Evolutionary conservation across 768 basidiomycete species (phyloP).

Genomic region (Lactarius indigo): DNA sequence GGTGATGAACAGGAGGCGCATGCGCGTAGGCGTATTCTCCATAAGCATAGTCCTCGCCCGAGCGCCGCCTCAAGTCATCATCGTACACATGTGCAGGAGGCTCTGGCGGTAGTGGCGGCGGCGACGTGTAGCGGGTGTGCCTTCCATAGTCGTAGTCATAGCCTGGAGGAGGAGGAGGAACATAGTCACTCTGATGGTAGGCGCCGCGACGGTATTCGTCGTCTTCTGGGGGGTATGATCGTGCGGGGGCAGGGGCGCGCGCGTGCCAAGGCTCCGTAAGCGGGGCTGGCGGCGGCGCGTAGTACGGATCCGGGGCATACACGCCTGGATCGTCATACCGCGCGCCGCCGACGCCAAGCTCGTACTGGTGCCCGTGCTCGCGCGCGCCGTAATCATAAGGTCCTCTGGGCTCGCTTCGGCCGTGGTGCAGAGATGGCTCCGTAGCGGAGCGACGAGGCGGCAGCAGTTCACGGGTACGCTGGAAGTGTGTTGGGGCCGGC

Average conservation of each 20-base stretch:
- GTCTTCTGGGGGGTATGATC: not conserved
- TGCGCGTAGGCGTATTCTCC: not conserved
- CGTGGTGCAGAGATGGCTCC: not conserved
- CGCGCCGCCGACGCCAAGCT: conserved; percentile 17
- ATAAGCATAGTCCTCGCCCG: not conserved
- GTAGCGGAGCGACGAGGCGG: not conserved
- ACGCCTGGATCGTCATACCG: conserved; percentile 11
- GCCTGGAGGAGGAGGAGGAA: not conserved
- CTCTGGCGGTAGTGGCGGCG: not conserved
- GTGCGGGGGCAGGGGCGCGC: not conserved
- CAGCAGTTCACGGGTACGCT: not conserved
- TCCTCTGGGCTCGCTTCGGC: not conserved
- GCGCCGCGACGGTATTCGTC: not conserved
- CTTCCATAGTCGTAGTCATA: conserved; percentile 11
- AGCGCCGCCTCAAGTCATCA: conserved; percentile 7
- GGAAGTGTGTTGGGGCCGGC: not conserved
- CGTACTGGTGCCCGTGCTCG: conserved; percentile 19
- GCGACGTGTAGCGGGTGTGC: not conserved
- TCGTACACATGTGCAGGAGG: conserved; percentile 1
- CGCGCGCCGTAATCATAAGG: conserved; percentile 1
- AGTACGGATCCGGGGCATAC: conserved; percentile 17
- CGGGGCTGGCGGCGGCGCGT: conserved; percentile 15
- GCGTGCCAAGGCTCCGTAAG: conserved; percentile 16
- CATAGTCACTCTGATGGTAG: not conserved
- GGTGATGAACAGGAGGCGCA: not conserved